Evolutionary conservation across 2,329 filamentous ascomycete genomes (phyloP).

Genomic region (Cryoendolithus antarcticus): DNA sequence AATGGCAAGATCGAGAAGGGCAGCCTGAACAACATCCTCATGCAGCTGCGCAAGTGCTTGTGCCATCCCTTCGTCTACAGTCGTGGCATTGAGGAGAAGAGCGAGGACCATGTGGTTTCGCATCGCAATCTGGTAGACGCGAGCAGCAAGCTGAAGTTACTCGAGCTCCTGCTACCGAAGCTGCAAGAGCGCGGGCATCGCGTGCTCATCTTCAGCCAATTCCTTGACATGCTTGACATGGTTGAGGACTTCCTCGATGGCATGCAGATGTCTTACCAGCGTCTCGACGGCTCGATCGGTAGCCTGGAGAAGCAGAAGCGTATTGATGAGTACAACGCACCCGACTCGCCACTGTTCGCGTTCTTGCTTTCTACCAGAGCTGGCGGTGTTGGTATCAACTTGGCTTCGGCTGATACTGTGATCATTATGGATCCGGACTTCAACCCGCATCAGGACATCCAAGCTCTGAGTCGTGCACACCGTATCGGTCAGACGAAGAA

Average conservation of each 20-base stretch:
- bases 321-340: constrained; percentile 87
- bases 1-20: constrained; percentile 58
- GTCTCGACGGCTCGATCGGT: constrained; percentile 73
- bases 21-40: constrained; percentile 83
- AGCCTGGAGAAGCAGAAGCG: constrained; percentile 83
- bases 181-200: constrained; percentile 75
- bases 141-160: constrained; percentile 72
- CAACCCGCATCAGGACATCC: constrained; percentile 95
- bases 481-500: constrained; percentile 94
- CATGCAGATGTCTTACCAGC: constrained; percentile 58
- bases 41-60: constrained; percentile 87
- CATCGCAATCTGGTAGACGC: constrained; percentile 82
- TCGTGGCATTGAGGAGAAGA: constrained; percentile 73
- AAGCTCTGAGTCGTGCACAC: constrained; percentile 86
- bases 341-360: constrained; percentile 69
- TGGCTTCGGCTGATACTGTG: constrained; percentile 92
- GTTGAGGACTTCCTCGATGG: constrained; percentile 82
- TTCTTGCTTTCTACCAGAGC: constrained; percentile 90
- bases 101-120: constrained; percentile 46
- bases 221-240: constrained; percentile 73
- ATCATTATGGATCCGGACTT: constrained; percentile 96
- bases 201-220: constrained; percentile 92
- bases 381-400: constrained; percentile 92
- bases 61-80: constrained; percentile 97
- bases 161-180: constrained; percentile 78